These are phyloP conservation scores for Phlyctochytrium planicorne DNA, from an alignment of 192 early-diverging fungal species.

Conservation along the genomic window DNA sequence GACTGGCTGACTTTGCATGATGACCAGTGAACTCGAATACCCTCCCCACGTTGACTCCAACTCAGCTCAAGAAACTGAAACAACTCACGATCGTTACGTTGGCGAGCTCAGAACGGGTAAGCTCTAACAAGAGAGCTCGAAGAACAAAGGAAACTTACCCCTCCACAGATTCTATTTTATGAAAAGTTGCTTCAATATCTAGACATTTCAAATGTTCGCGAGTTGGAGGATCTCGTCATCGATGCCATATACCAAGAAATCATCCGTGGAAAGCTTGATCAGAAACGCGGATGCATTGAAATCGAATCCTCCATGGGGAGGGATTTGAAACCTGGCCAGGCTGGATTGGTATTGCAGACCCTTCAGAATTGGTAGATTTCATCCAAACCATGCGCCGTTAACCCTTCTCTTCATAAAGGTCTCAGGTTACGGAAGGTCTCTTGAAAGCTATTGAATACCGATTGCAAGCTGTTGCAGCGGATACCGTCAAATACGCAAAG, in stretches of 20 bases:
- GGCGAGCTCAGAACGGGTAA: constrained; percentile 58
- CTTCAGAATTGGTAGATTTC: constrained; percentile 60
- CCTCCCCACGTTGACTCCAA: constrained; percentile 29
- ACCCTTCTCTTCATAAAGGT: constrained; percentile 34
- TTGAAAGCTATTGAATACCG: constrained; percentile 52
- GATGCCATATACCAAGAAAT: constrained; percentile 81
- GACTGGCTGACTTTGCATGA: not conserved
- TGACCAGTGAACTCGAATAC: constrained; percentile 19
- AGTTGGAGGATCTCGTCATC: constrained; percentile 86
- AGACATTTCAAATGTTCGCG: constrained; percentile 73
- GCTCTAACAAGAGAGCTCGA: not conserved
- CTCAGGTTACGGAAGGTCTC: constrained; percentile 54
- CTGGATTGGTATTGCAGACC: constrained; percentile 51
- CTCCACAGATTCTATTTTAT: constrained; percentile 68
- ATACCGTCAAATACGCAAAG: constrained; percentile 14
- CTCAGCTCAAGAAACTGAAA: constrained; percentile 48
- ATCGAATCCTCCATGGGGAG: constrained; percentile 82
- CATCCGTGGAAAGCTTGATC: constrained; percentile 79
- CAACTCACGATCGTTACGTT: constrained; percentile 81
- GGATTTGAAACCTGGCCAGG: constrained; percentile 69
- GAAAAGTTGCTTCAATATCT: constrained; percentile 60
- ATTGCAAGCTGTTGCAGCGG: constrained; percentile 46
- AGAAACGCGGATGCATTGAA: constrained; percentile 69
- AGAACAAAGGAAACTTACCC: not conserved
- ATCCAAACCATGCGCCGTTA: not conserved